Conservation (phyloP, 768 basidiomycete species). For the Leccinum disarticulatum region DNA sequence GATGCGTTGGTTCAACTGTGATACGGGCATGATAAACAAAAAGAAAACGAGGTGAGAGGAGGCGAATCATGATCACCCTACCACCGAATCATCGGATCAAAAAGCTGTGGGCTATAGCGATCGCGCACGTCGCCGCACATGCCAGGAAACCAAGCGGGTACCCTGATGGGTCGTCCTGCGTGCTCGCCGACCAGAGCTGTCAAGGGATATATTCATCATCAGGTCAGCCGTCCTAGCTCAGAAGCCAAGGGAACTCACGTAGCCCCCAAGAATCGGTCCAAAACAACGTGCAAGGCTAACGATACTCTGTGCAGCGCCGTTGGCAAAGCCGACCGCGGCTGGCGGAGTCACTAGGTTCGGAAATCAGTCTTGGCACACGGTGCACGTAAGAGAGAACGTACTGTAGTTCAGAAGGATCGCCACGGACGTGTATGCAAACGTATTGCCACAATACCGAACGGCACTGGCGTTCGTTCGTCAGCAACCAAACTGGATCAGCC, state of each 20-base stretch:
- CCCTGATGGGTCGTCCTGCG: slow-evolving; percentile 64
- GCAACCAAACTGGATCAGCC: not conserved
- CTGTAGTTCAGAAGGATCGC: slow-evolving; percentile 87
- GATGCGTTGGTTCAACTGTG: not conserved
- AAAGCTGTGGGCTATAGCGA: slow-evolving; percentile 70
- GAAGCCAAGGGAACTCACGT: slow-evolving; percentile 43
- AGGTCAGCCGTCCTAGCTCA: not conserved
- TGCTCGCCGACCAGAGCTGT: slow-evolving; percentile 74
- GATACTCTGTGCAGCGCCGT: slow-evolving; percentile 94
- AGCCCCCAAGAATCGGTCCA: slow-evolving; percentile 84
- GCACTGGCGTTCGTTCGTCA: slow-evolving; percentile 49
- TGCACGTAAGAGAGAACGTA: slow-evolving; percentile 32
- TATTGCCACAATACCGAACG: slow-evolving; percentile 82
- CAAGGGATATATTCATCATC: slow-evolving; percentile 7
- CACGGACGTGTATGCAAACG: slow-evolving; percentile 88
- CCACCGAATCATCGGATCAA: slow-evolving; percentile 69
- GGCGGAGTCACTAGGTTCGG: slow-evolving; percentile 79
- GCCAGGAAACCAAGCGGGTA: slow-evolving; percentile 75
- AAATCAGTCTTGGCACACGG: not conserved
- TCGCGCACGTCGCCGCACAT: slow-evolving; percentile 58
- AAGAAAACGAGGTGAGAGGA: not conserved
- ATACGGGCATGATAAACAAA: not conserved
- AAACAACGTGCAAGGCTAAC: slow-evolving; percentile 91
- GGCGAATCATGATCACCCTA: not conserved
- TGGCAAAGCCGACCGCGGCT: slow-evolving; percentile 83